phyloP scores from a whole-genome alignment of 2,329 filamentous ascomycete genomes.

The Fusarium sp. region DNA sequence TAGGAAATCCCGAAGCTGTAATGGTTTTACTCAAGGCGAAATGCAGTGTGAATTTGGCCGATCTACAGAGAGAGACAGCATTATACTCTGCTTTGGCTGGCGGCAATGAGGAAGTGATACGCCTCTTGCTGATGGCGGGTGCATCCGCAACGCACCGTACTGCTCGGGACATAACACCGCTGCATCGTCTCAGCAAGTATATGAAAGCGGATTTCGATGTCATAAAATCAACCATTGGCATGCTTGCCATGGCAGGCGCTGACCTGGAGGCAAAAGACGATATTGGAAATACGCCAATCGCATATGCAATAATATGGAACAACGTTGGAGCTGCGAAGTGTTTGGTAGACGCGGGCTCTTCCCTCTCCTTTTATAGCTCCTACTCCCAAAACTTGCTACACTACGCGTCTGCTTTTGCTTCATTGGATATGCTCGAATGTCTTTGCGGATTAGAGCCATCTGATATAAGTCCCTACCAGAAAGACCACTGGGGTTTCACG shows the following conservation, averaged over 20 bases:
- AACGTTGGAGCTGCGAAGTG: background rate
- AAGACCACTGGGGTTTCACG: background rate
- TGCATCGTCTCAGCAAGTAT: accelerated
- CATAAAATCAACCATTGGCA: background rate
- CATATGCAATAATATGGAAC: accelerated
- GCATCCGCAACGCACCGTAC: slow-evolving; percentile 6
- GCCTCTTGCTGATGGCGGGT: slow-evolving; percentile 11
- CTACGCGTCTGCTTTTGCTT: accelerated
- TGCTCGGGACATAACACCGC: accelerated
- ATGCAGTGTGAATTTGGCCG: background rate
- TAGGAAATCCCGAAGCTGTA: background rate
- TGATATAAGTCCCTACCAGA: background rate
- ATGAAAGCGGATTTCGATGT: accelerated
- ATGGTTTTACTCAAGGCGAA: slow-evolving; percentile 12
- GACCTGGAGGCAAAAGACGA: background rate
- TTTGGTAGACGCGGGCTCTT: background rate
- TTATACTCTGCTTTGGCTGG: accelerated
- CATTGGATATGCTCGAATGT: background rate
- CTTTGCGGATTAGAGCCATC: background rate
- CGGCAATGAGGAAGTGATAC: background rate
- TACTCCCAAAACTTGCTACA: background rate
- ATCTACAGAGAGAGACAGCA: accelerated
- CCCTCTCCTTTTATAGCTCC: accelerated
- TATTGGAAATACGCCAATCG: accelerated
- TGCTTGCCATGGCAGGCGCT: slow-evolving; percentile 1